Base-by-base conservation (phyloP, 2,329 filamentous ascomycete species). In the Amylocarpus encephaloides region DNA sequence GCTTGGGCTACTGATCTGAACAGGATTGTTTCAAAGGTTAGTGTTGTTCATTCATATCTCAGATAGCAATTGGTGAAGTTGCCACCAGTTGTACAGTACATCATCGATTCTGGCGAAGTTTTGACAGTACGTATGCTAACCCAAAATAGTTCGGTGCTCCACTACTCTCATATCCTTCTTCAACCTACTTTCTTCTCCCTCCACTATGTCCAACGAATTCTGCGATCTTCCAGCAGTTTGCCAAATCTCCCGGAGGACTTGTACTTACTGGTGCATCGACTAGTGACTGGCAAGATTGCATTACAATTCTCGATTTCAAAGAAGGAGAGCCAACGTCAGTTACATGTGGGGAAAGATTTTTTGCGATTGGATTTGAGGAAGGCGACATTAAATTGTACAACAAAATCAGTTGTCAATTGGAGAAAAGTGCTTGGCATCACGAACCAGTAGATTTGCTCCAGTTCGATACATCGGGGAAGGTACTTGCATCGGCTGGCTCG, bases 151-250 rank as follows among this genome's bases (percentile, higher is more conserved):
- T 70, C 53, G 62, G 63, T 3, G 50, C 49, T n/a, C 54, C 58
- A 6, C 46, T 69, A 0, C 7, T 52, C 7, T 45, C 46, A 15
- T 58, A 55, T 6, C 65, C 66, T 6, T 48, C 48, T 2, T 62
- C 66, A 3, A 67, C 68, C 15, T 63, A 62, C 48, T 59, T 57
- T 38, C 56, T 67, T 1, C 63, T 68, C 6, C 66, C 66, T 3
- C 62, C 66, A 1, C 56, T 69, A 42, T 68, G 66, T 44, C 67
- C 67, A n/a, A 35, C 51, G 2, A 50, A 53, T 6, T 54, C 13
- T 15, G 53, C 52, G 3, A 48, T 55, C 5, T n/a, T 43, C 9
- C 58, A 50, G 34, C 55, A 60, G 33, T 62, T 61, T 46, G 54
- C 46, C 2, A 39, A 34, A 11, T 45, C 48, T 30, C 13, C 26